Percentiles rank a stretch among this genome's conserved stretches.
Conservation (phyloP, 331 rosid species). For the Rhamnella rubrinervis region DNA sequence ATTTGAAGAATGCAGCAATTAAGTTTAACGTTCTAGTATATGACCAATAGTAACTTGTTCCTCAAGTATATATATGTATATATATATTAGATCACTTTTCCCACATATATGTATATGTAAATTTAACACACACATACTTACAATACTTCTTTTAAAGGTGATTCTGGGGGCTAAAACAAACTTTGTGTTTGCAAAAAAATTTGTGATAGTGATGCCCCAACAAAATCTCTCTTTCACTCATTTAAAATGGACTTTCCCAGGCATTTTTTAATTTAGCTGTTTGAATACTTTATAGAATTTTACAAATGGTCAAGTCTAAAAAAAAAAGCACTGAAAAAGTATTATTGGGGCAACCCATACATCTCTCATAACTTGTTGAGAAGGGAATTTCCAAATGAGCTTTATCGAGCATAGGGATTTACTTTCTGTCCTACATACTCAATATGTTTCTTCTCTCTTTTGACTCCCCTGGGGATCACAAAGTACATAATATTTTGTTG, state of each 20-base stretch:
- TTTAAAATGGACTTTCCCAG: conserved; percentile 36
- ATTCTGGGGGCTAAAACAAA: conserved; percentile 7
- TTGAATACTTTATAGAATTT: conserved; percentile 44
- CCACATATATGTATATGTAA: neutral
- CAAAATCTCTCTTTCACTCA: conserved; percentile 44
- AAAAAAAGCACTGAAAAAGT: conserved; percentile 25
- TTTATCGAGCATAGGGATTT: conserved; percentile 53
- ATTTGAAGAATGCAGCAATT: too few species aligned
- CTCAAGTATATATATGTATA: too few species aligned
- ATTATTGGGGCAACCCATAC: conserved; percentile 16
- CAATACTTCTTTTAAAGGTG: neutral
- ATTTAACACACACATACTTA: neutral
- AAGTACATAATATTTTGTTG: conserved; percentile 20
- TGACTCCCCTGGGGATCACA: conserved; percentile 44
- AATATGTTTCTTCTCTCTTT: conserved; percentile 56
- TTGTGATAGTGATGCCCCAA: conserved; percentile 30
- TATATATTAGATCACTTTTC: too few species aligned
- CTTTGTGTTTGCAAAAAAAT: conserved; percentile 16
- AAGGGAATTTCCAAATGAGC: conserved; percentile 37
- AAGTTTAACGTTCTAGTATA: too few species aligned
- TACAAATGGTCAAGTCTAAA: conserved; percentile 33
- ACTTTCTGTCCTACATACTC: conserved; percentile 51
- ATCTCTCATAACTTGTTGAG: conserved; percentile 6
- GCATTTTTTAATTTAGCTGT: conserved; percentile 28
- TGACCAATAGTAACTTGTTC: too few species aligned